phyloP scores from a whole-genome alignment of 768 basidiomycete species.

The Suillus subalutaceus region DNA sequence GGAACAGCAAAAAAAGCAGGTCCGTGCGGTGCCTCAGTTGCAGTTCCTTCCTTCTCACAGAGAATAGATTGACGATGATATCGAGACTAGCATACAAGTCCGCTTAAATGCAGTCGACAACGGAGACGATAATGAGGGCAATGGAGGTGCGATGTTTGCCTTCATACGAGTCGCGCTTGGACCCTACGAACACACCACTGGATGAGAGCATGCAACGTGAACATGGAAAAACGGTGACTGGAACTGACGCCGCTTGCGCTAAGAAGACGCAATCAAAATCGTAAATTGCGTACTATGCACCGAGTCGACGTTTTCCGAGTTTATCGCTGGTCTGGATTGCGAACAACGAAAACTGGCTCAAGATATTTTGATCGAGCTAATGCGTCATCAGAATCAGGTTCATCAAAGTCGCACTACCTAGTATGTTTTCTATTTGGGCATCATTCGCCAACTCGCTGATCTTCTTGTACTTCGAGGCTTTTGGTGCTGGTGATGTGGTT shows the following conservation, averaged over 20 bases:
- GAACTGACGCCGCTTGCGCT: constrained; percentile 52
- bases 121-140: constrained; percentile 4
- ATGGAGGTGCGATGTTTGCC: not conserved
- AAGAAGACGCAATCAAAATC: constrained; percentile 24
- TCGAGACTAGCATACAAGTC: constrained; percentile 68
- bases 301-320: constrained; percentile 21
- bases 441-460: constrained; percentile 13
- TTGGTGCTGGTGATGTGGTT: constrained; percentile 24
- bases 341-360: constrained; percentile 23
- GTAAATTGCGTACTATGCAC: constrained; percentile 38
- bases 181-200: not conserved
- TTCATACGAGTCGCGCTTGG: not conserved
- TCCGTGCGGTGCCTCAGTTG: constrained; percentile 25
- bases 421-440: constrained; percentile 27
- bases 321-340: constrained; percentile 23
- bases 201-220: constrained; percentile 36
- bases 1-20: constrained; percentile 92
- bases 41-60: not conserved
- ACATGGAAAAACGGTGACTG: constrained; percentile 50
- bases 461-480: constrained; percentile 15
- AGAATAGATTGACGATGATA: constrained; percentile 77
- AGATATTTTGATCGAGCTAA: constrained; percentile 22
- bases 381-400: constrained; percentile 24
- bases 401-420: constrained; percentile 31
- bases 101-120: constrained; percentile 17